Conservation (phyloP, 2,329 filamentous ascomycete genomes). For the Fusarium clavum region DNA sequence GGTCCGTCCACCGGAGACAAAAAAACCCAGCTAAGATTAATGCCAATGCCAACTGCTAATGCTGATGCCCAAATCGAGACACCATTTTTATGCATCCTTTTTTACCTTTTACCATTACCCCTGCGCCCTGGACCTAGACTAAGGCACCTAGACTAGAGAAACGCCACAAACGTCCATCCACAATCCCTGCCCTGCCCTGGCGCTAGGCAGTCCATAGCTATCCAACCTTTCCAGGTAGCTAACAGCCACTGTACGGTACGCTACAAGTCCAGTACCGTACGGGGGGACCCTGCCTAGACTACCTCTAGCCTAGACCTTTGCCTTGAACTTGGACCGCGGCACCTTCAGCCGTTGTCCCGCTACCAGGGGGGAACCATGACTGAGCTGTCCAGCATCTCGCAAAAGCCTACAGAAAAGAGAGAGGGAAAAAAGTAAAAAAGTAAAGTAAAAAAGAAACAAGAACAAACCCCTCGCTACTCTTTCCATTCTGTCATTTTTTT, state of each 20-base stretch:
- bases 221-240: conserved; percentile 11
- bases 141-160: neutral
- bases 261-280: conserved; percentile 1
- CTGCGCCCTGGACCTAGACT: conserved; percentile 12
- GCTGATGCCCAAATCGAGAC: conserved; percentile 9
- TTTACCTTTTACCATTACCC: conserved; percentile 17
- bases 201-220: neutral
- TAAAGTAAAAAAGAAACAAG: conserved; percentile 8
- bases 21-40: neutral
- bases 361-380: conserved; percentile 25
- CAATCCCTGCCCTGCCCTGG: conserved; percentile 14
- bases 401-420: conserved; percentile 7
- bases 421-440: neutral
- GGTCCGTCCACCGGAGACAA: conserved; percentile 33
- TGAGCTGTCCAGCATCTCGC: conserved; percentile 5
- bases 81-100: conserved; percentile 23
- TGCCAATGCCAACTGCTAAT: conserved; percentile 6
- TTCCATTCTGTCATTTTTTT: conserved; percentile 8
- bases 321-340: conserved; percentile 31
- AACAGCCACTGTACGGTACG: neutral
- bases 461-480: conserved; percentile 15
- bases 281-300: neutral
- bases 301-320: neutral
- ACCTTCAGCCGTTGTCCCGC: conserved; percentile 36
- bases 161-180: conserved; percentile 33